Evolutionary conservation across 2,329 filamentous ascomycete species (phyloP), one percentile per base, ranked within the genome.

Genomic region (Ophidiomyces ophidiicola): DNA sequence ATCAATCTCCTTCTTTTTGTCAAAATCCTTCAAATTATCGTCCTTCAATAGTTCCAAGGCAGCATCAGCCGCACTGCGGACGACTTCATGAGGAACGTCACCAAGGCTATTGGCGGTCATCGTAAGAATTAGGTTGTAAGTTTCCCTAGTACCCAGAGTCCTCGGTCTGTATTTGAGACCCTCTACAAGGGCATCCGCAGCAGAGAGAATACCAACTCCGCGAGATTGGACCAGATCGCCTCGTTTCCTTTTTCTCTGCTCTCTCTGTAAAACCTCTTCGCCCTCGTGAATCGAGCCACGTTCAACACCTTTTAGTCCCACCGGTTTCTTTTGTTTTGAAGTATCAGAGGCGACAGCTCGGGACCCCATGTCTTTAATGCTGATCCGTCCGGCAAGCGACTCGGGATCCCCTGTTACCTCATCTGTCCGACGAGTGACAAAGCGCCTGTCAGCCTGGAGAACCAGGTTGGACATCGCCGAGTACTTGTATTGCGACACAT

Each of bases 401-500:
- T 98, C 90, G 36, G 90, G 92, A 60, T 98, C 90, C 53, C 90
- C 90, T 36, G 88, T 96, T 48, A 85, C 80, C 68, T 98, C 92
- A 64, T 98, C 88, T 52, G 80, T 86, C 54, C 86, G 79, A 60
- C 90, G 79, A 48, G 85, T 85, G 53, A 93, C 81, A 60, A 98
- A 96, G 54, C 90, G 81, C 67, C 87, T 81, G 70, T 98, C 90
- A 69, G 86, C 87, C 82, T 98, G 90, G 76, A 98, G 84, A 60
- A 98, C 90, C 85, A 98, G 81, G 78, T 98, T 98, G 69, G 90
- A 98, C 90, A 98, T 96, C 63, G 84, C 86, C 78, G 86, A 86
- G 76, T 94, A 94, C 67, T 94, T 94, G 75, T 93, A 94, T 67
- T 94, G 87, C 64, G 85, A 87, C 56, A 93, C 82, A 80, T 90